Evolutionary conservation across 495 filamentous ascomycete genomes (phyloP), one percentile per base, ranked within the genome.

Genomic region (Neurospora sp.): DNA sequence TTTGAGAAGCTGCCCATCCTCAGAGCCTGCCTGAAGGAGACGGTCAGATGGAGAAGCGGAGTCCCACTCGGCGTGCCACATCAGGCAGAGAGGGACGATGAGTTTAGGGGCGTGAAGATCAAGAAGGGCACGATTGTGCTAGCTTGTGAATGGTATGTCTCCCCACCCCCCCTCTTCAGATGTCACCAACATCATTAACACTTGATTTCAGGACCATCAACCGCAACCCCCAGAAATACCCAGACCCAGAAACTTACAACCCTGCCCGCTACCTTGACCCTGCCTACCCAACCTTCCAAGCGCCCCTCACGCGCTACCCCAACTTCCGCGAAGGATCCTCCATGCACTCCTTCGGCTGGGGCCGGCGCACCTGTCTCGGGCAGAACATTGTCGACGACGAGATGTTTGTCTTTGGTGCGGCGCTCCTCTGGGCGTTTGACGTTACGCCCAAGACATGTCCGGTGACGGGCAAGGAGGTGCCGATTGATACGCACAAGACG

Each of bases 351-450:
- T 92, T 90, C 74, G 90, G 90, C 6, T 90, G 86, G 77, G 90
- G 90, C 4, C 86, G 90, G 2, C 83, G 90, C 10, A 86, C 88
- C 8, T 92, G 90, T 71, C 75, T 89, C 0, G 90, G 89, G 0
- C 86, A 88, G 31, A 82, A 87, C 53, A 82, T 92, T n/a, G 90
- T 89, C 5, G 89, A 91, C 72, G 83, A 86, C 76, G 84, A 86
- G 75, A 84, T 81, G 79, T 84, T 86, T 78, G 82, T 77, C 81
- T 83, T 73, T 68, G 90, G 72, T 81, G 84, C 82, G 44, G 88
- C 47, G 73, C 75, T 74, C 40, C 85, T 75, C 74, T 88, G 70
- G 85, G 86, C 75, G 22, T 88, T 92, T 44, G 78, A 89, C 39
- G 77, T 87, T 8, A 72, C 22, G 0, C 80, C 73, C 41, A 81